Evolutionary conservation across 2,329 filamentous ascomycete genomes (phyloP), one percentile per base, ranked within the genome.

Genomic region (Aspergillus sp.): DNA sequence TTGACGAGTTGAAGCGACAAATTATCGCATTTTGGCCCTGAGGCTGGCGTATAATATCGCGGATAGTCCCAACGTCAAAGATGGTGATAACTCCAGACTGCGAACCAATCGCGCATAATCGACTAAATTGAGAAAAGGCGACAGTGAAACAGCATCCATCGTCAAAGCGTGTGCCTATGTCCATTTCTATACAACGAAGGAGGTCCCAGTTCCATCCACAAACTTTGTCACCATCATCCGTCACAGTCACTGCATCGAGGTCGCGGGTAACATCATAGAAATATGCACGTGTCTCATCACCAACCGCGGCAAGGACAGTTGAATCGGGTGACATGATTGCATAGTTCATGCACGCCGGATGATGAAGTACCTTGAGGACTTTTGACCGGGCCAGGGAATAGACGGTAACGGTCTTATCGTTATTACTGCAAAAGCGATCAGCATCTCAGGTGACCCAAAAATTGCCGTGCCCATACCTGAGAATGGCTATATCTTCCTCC

Each of bases 291-390:
- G 92, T 89, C 68, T 93, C 90, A 72, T 99, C 95, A 42, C 94
- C 90, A 47, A 98, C 90, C 2, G 92, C 91, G 5, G 93, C 84
- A 19, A 98, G 82, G 10, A 94, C 78, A 19, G 83, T 85, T 1
- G 93, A 94, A 72, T 97, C 90, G 0, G 94, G 95, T 6, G 94
- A 97, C 55, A 99, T 88, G n/a, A 93, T 86, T 36, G 93, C 91
- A 71, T 96, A 92, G 70, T 99, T 99, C 80, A 98, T 94, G 65
- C 88, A 90, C 71, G 94, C 90, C 5, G 90, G 89, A 65, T 96
- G 89, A 3, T 85, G 83, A 56, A 97, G 80, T 47, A 88, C 83
- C 57, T 90, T 87, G 21, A 96, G 78, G 38, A 89, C 82, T 61
- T 90, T 82, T 13, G 87, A 85, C 55, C 88, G 85, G 27, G 85